Base-by-base conservation (phyloP, 495 filamentous ascomycete genomes). In the Penicillium ochrochloron region DNA sequence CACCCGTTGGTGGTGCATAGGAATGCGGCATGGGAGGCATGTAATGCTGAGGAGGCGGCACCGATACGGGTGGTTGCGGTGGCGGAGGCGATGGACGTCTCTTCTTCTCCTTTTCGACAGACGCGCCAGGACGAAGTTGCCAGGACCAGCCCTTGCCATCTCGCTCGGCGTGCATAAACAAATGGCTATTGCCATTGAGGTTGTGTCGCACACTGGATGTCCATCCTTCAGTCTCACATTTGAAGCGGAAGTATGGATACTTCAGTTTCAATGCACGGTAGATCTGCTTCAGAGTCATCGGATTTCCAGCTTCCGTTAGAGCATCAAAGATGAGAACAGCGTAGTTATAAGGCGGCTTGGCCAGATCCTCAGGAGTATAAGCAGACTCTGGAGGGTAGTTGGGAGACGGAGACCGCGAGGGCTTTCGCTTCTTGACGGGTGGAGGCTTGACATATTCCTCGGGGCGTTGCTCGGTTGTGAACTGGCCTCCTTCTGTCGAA, bases 131-230 rank as follows among this genome's bases (percentile, higher is more conserved):
- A 17, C 85, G 84, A 65, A 89, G 77, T 35, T 85, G 85, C 88
- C 88, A 90, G 66, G 88, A 82, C 86, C 86, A 90, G 50, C 88
- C 88, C 71, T 90, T 90, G 4, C 88, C 88, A 68, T 89, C 87
- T 65, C 85, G 73, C 64, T 95, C 90, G 44, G 92, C 90, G 72
- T 96, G 96, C 72, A 85, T 84, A 75, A 99, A 99, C 25, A 93
- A 89, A 59, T 82, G 80, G 54, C 88, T 84, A 70, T 96, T 91
- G 59, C 95, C 93, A 37, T 92, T 91, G 29, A 99, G 84, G 63
- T 99, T 99, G 75, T 99, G 95, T 5, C 95, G 89, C 23, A 99
- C 93, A 78, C 93, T 97, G 66, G 93, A 97, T 71, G 97, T 94
- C 95, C 95, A 99, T 15, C 95, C 95, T 66, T 88, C 90, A 7